A percentile compares a stretch with the other conserved stretches of the same genome.
These are phyloP conservation scores for Martensiomyces pterosporus DNA, from an alignment of 192 early-diverging fungal species.

Conservation along the genomic window DNA sequence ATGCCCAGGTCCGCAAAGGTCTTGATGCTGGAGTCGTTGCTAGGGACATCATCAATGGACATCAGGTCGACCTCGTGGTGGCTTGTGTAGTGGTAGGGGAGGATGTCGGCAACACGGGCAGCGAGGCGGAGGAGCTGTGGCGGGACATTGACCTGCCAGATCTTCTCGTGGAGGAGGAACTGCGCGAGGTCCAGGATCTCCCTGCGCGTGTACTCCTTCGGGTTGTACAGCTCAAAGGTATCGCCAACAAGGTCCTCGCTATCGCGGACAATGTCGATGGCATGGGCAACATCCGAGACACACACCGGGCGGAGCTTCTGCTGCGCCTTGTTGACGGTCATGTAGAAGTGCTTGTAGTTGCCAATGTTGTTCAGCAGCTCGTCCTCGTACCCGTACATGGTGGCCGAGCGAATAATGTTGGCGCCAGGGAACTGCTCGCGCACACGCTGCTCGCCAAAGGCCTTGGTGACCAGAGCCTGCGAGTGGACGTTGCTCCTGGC, in stretches of 20 bases:
- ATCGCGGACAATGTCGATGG: constrained; percentile 68
- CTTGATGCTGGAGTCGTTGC: constrained; percentile 56
- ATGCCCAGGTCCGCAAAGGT: constrained; percentile 87
- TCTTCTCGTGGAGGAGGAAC: constrained; percentile 56
- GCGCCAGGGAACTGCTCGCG: constrained; percentile 85
- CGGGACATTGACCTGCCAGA: constrained; percentile 68
- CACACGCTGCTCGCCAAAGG: constrained; percentile 86
- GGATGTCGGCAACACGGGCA: constrained; percentile 58
- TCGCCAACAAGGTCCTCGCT: constrained; percentile 74
- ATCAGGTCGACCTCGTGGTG: constrained; percentile 86
- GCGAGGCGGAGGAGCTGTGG: constrained; percentile 64
- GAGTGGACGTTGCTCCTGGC: constrained; percentile 73
- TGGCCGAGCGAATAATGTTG: constrained; percentile 88
- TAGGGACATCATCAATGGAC: constrained; percentile 67
- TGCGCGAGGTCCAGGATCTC: constrained; percentile 70
- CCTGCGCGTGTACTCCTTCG: constrained; percentile 68
- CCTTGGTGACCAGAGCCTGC: constrained; percentile 81
- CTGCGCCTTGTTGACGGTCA: constrained; percentile 35
- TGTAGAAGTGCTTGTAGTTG: constrained; percentile 42
- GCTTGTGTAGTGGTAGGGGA: constrained; percentile 73
- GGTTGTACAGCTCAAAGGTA: constrained; percentile 85
- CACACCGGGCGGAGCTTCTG: constrained; percentile 51
- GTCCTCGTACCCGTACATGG: constrained; percentile 90
- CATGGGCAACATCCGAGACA: constrained; percentile 83
- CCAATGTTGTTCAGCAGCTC: constrained; percentile 88